Evolutionary conservation across 495 filamentous ascomycete species (phyloP), one percentile per base, ranked within the genome.

Genomic region (Bombardia bombarda): DNA sequence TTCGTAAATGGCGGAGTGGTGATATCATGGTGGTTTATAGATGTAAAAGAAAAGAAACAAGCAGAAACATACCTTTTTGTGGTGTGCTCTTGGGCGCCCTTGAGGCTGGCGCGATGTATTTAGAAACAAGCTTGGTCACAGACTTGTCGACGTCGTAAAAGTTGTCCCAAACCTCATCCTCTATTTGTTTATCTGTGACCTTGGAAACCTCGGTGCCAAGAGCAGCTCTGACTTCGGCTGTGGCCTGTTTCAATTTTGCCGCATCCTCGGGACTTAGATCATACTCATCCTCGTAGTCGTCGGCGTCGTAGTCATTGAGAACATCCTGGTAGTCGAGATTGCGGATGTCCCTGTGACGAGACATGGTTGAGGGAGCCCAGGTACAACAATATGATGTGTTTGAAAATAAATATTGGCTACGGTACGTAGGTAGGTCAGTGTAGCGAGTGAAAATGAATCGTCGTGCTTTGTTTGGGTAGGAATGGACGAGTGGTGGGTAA

Each of bases 121-220:
- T 80, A 79, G 81, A 77, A 33, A 79, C 68, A 28, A 98, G 63
- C 55, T 90, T 95, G 43, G 76, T 69, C 16, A 89, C 82, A 0
- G 86, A 76, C 57, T 96, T 95, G 20, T 79, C 78, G 20, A 95
- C 71, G 58, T 98, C 90, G 56, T 86, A 96, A 61, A 90, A 98
- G 61, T 95, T 96, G 61, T 97, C 78, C 87, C 88, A 98, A 23
- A 98, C 61, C 0, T 88, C 75, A 40, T 97, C 93, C 58, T 94
- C 75, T 32, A 95, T 89, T 45, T 93, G 82, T 24, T 76, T 67
- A 36, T 79, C 75, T 17, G 80, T 78, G 33, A 82, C 68, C 32
- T 70, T 71, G 24, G 61, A 58, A 32, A 69, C 65, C 28, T 71
- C 65, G 7, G 53, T 41, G 3, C 75, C 79, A 8, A 88, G 63